Percentiles rank a stretch among this genome's conserved stretches.
These are phyloP conservation scores for Guyanaporus albipodus DNA, from an alignment of 768 basidiomycete genomes.

Conservation along the genomic window DNA sequence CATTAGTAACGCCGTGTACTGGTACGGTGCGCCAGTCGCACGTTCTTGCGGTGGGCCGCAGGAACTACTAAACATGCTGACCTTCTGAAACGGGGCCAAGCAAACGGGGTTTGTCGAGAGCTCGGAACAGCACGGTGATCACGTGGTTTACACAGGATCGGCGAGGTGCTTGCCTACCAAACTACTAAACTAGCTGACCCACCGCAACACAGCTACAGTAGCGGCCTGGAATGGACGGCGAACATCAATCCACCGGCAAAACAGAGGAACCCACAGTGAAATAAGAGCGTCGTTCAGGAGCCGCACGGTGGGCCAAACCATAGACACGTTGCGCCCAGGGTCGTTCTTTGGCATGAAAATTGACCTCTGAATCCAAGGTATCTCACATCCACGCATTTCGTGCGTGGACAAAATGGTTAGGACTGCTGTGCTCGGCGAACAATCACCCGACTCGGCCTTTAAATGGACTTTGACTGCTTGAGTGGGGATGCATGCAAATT, in stretches of 20 bases:
- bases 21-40: neutral
- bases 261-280: neutral
- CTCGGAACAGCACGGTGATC: too few relatives aligned
- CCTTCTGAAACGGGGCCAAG: neutral
- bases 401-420: constrained; percentile 10
- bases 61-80: constrained; percentile 20
- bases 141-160: neutral
- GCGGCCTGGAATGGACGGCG: neutral
- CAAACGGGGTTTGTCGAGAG: neutral
- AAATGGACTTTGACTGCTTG: constrained; percentile 8
- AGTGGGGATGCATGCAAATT: constrained; percentile 31
- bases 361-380: neutral
- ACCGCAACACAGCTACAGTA: neutral
- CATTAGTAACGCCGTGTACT: neutral
- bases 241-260: neutral
- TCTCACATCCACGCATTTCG: constrained; percentile 8
- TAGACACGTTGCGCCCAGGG: constrained; percentile 10
- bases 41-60: constrained; percentile 6
- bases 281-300: neutral
- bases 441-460: neutral
- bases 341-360: constrained; percentile 1
- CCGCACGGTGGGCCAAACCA: neutral
- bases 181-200: constrained; percentile 21
- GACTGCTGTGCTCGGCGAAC: neutral
- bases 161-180: neutral